A percentile compares a stretch with the other conserved stretches of the same genome.
Conservation (phyloP, 805 yeast species). For the Myxozyma neglecta region DNA sequence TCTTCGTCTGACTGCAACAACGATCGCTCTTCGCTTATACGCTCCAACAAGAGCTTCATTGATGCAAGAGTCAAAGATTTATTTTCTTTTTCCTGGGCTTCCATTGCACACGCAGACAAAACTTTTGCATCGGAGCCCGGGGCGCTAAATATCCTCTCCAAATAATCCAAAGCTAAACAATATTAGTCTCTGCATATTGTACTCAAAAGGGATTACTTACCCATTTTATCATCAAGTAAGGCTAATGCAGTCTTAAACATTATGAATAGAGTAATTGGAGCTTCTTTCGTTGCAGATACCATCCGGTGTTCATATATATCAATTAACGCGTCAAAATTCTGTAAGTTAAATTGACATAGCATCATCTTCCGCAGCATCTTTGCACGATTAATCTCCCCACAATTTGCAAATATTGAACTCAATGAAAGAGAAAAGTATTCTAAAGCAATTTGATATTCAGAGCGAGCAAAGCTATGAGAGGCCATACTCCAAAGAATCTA, state of each 20-base stretch:
- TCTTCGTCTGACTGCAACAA: background rate
- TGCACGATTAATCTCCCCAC: conserved; percentile 13
- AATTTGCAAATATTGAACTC: conserved; percentile 9
- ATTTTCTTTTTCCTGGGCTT: conserved; percentile 19
- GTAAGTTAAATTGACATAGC: conserved; percentile 15
- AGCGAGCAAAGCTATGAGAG: conserved; percentile 4
- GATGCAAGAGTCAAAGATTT: conserved; percentile 19
- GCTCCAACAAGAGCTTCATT: conserved; percentile 12
- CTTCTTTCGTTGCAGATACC: conserved; percentile 8
- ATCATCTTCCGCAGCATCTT: conserved; percentile 16
- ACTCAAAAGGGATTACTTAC: background rate
- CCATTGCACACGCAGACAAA: conserved; percentile 22
- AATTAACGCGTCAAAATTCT: conserved; percentile 1
- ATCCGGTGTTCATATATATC: background rate
- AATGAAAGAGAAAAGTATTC: conserved; percentile 13
- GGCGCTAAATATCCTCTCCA: conserved; percentile 2
- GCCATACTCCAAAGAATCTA: conserved; percentile 25
- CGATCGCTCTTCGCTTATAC: background rate
- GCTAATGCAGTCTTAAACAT: conserved; percentile 15
- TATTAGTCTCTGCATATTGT: background rate
- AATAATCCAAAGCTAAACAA: conserved; percentile 6
- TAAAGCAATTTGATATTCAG: conserved; percentile 2
- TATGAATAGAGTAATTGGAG: conserved; percentile 21
- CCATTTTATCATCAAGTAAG: conserved; percentile 7
- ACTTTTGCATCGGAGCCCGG: conserved; percentile 2